phyloP scores from a whole-genome alignment of 2,329 filamentous ascomycete species.

The Endoconidiophora laricicola region DNA sequence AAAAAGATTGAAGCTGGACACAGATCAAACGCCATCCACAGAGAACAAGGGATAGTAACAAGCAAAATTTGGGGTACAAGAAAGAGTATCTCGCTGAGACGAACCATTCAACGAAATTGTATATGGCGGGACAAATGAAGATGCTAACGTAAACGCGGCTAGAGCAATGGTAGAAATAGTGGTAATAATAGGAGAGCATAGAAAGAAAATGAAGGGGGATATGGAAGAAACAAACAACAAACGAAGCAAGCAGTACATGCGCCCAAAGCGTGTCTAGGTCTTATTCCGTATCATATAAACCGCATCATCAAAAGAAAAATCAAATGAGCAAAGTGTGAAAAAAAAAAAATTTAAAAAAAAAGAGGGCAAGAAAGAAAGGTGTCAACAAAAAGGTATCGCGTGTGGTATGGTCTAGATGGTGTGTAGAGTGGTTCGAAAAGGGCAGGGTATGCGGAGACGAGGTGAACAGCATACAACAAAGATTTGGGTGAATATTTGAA shows the following conservation, averaged over 20 bases:
- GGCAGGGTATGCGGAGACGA: not conserved
- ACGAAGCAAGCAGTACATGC: not conserved
- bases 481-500: not conserved
- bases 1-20: not conserved
- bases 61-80: not conserved
- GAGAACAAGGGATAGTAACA: constrained; percentile 15
- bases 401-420: not conserved
- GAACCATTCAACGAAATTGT: not conserved
- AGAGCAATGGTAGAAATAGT: not conserved
- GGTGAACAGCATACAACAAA: not conserved
- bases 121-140: not conserved
- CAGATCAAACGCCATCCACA: too few species aligned
- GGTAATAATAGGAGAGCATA: not conserved
- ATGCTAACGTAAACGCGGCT: not conserved
- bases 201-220: not conserved
- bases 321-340: not conserved
- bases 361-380: not conserved
- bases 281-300: not conserved
- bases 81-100: not conserved
- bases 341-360: not conserved
- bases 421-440: not conserved
- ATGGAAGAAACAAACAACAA: not conserved
- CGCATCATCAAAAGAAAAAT: not conserved
- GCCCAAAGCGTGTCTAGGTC: not conserved
- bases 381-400: not conserved